Conservation (phyloP, 768 basidiomycete species). For the Galerina marginata region DNA sequence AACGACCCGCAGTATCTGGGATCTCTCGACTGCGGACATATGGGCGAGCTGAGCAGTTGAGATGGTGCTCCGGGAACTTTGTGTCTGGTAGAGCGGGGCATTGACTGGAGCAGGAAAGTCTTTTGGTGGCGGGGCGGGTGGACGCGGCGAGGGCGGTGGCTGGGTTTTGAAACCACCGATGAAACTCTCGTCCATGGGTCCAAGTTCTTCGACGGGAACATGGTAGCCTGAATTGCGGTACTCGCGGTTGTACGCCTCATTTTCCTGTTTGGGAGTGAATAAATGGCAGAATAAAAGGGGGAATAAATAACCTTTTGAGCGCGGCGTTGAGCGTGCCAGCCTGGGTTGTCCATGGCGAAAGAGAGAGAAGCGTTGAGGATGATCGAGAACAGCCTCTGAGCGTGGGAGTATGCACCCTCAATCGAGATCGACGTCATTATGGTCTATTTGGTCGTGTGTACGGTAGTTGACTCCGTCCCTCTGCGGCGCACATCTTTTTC, state of each 20-base stretch:
- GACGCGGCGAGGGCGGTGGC: constrained; percentile 43
- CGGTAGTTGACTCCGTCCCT: background rate
- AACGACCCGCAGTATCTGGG: constrained; percentile 58
- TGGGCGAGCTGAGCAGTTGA: constrained; percentile 48
- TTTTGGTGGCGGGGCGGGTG: constrained; percentile 55
- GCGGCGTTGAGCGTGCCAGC: constrained; percentile 74
- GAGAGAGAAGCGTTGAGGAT: background rate
- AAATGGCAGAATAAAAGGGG: constrained; percentile 7
- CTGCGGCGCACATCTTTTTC: background rate
- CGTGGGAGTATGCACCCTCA: background rate
- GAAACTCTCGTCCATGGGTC: constrained; percentile 65
- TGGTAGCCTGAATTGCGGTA: constrained; percentile 46
- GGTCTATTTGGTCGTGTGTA: constrained; percentile 19
- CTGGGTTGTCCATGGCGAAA: constrained; percentile 69
- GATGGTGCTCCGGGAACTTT: constrained; percentile 34
- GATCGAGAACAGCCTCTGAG: background rate
- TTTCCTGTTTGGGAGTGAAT: constrained; percentile 33
- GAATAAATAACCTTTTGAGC: constrained; percentile 54
- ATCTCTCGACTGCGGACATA: constrained; percentile 68
- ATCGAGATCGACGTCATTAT: constrained; percentile 1
- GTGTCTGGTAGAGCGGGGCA: constrained; percentile 16
- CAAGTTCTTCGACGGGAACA: constrained; percentile 59
- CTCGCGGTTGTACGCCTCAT: constrained; percentile 31
- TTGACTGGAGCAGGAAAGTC: constrained; percentile 34
- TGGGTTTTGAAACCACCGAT: constrained; percentile 59